phyloP scores from a whole-genome alignment of 2,329 filamentous ascomycete genomes.

The Huntiella omanensis region DNA sequence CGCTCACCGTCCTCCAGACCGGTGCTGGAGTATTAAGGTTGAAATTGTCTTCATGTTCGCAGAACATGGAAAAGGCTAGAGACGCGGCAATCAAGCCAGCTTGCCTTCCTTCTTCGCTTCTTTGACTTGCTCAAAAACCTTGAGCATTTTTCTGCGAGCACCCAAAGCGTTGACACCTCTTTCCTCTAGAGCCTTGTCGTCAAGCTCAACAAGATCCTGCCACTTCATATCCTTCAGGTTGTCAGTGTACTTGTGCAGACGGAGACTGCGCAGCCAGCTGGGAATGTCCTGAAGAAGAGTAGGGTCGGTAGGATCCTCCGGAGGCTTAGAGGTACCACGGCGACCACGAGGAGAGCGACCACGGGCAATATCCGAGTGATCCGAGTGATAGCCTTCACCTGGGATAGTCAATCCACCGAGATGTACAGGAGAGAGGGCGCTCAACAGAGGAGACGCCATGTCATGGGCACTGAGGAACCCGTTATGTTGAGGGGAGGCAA shows the following conservation, averaged over 20 bases:
- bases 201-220: constrained; percentile 78
- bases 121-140: constrained; percentile 95
- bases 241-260: constrained; percentile 96
- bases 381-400: constrained; percentile 77
- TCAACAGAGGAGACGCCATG: constrained; percentile 47
- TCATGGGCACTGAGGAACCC: constrained; percentile 87
- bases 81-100: constrained; percentile 4
- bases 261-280: constrained; percentile 81
- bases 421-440: constrained; percentile 51
- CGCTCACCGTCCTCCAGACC: too few species aligned
- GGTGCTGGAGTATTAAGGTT: not conserved
- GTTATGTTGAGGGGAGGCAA: constrained; percentile 82
- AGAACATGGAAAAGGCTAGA: not conserved
- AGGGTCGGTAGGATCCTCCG: constrained; percentile 89
- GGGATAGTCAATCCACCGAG: constrained; percentile 53
- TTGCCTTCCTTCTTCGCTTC: constrained; percentile 12
- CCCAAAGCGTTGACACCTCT: constrained; percentile 89
- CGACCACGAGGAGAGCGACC: constrained; percentile 84
- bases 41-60: not conserved
- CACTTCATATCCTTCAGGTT: constrained; percentile 95
- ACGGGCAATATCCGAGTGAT: constrained; percentile 78
- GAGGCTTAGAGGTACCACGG: constrained; percentile 87
- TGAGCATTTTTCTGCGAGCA: constrained; percentile 91
- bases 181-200: constrained; percentile 82
- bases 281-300: constrained; percentile 85